Conservation (phyloP, 768 basidiomycete species). For the Boletus tomentosulus region DNA sequence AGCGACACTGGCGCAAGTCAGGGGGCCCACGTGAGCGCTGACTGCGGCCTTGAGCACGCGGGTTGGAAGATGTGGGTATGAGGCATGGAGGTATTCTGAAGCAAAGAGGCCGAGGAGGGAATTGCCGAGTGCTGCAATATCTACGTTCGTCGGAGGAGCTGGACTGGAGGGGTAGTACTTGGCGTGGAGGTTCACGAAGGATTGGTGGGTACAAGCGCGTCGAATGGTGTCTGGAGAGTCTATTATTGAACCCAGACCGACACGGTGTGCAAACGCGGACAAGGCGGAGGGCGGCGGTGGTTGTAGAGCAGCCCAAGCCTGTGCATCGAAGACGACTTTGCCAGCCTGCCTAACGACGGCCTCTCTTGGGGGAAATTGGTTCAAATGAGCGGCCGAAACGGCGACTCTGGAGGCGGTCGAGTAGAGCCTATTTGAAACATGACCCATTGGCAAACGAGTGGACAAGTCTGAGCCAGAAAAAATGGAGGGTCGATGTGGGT, state of each 20-base stretch:
- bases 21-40: slow-evolving; percentile 86
- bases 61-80: slow-evolving; percentile 89
- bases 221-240: slow-evolving; percentile 51
- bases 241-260: slow-evolving; percentile 63
- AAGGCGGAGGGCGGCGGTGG: slow-evolving; percentile 70
- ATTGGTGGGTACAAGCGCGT: slow-evolving; percentile 79
- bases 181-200: slow-evolving; percentile 53
- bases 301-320: slow-evolving; percentile 67
- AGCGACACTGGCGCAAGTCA: slow-evolving; percentile 79
- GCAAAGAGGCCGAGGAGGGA: slow-evolving; percentile 88
- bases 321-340: slow-evolving; percentile 53
- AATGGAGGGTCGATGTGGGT: slow-evolving; percentile 25
- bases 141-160: slow-evolving; percentile 62
- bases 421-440: slow-evolving; percentile 53
- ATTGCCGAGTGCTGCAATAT: slow-evolving; percentile 77
- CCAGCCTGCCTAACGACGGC: slow-evolving; percentile 35
- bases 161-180: slow-evolving; percentile 54
- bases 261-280: slow-evolving; percentile 70
- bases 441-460: slow-evolving; percentile 42
- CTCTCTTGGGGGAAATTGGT: slow-evolving; percentile 60
- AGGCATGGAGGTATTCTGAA: slow-evolving; percentile 71
- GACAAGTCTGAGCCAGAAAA: slow-evolving; percentile 18
- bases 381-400: slow-evolving; percentile 52
- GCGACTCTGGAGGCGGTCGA: slow-evolving; percentile 48
- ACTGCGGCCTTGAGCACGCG: slow-evolving; percentile 88